These are phyloP conservation scores for Dothistroma septosporum DNA, from an alignment of 2,329 filamentous ascomycete species.

Conservation along the genomic window DNA sequence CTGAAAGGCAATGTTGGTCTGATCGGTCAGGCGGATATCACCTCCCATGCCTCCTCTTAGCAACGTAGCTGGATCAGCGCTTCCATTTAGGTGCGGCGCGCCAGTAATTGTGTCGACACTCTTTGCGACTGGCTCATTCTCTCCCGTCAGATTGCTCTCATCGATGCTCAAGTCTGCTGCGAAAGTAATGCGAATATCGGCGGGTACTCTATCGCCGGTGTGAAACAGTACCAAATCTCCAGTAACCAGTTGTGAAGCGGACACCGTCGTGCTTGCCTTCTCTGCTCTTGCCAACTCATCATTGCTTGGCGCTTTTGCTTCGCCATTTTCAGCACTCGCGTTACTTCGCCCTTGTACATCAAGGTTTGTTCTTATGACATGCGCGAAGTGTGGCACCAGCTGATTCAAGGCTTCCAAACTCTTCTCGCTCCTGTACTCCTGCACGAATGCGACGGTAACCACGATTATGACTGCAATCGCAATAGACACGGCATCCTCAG, in stretches of 20 bases:
- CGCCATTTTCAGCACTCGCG: constrained; percentile 36
- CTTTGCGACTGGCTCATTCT: constrained; percentile 88
- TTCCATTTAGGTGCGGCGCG: constrained; percentile 23
- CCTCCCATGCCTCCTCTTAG: constrained; percentile 40
- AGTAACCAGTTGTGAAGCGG: constrained; percentile 80
- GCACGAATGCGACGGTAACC: constrained; percentile 90
- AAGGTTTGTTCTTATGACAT: constrained; percentile 67
- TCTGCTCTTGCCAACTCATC: constrained; percentile 61
- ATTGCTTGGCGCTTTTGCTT: constrained; percentile 50
- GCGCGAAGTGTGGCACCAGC: constrained; percentile 89
- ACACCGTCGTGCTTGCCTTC: constrained; percentile 74
- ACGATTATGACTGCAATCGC: constrained; percentile 95
- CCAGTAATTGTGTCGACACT: constrained; percentile 57
- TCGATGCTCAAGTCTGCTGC: constrained; percentile 89
- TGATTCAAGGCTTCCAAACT: constrained; percentile 92
- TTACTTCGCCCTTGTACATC: constrained; percentile 20
- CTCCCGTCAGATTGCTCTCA: constrained; percentile 92
- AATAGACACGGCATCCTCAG: constrained; percentile 93
- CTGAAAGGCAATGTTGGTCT: constrained; percentile 96
- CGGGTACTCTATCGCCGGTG: constrained; percentile 92
- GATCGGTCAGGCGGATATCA: constrained; percentile 66
- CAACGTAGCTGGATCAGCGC: constrained; percentile 14
- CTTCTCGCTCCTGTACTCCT: constrained; percentile 96
- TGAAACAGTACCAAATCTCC: constrained; percentile 92
- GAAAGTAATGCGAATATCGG: constrained; percentile 89